Conservation (phyloP, 208 protist genomes). For the Porcisia hertigi region DNA sequence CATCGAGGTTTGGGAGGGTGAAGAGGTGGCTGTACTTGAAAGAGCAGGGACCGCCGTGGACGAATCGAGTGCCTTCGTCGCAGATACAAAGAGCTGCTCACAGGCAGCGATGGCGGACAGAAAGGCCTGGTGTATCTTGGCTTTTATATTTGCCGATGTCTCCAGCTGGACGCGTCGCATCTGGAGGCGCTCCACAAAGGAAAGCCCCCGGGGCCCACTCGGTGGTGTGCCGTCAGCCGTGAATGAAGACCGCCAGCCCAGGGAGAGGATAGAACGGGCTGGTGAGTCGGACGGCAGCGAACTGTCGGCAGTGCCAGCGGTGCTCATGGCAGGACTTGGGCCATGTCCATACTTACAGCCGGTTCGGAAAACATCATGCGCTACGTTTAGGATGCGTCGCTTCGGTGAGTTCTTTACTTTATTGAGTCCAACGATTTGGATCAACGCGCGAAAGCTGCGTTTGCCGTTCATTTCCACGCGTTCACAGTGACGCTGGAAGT, state of each 20-base stretch:
- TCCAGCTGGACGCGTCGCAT: constrained; percentile 20
- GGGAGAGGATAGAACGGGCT: neutral
- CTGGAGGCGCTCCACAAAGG: constrained; percentile 18
- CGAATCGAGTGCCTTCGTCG: neutral
- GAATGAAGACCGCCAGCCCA: constrained; percentile 1
- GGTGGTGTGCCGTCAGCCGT: neutral
- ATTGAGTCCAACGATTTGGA: constrained; percentile 34
- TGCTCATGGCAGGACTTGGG: neutral
- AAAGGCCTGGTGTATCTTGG: constrained; percentile 21
- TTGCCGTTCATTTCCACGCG: constrained; percentile 9
- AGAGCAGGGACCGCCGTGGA: neutral
- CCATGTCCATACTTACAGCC: too few species aligned
- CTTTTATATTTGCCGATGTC: constrained; percentile 21
- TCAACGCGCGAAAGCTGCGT: constrained; percentile 30
- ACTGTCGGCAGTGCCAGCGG: neutral
- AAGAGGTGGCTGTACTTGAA: neutral
- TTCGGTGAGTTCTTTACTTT: constrained; percentile 33
- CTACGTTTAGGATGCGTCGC: constrained; percentile 28
- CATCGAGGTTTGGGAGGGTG: neutral
- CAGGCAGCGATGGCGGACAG: constrained; percentile 10
- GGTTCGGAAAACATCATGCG: constrained; percentile 4
- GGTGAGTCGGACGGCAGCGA: neutral
- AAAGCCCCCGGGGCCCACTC: neutral
- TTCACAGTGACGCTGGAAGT: too few species aligned
- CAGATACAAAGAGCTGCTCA: constrained; percentile 1